Conservation (phyloP, 306 rosid genomes). For the Quercus variabilis region DNA sequence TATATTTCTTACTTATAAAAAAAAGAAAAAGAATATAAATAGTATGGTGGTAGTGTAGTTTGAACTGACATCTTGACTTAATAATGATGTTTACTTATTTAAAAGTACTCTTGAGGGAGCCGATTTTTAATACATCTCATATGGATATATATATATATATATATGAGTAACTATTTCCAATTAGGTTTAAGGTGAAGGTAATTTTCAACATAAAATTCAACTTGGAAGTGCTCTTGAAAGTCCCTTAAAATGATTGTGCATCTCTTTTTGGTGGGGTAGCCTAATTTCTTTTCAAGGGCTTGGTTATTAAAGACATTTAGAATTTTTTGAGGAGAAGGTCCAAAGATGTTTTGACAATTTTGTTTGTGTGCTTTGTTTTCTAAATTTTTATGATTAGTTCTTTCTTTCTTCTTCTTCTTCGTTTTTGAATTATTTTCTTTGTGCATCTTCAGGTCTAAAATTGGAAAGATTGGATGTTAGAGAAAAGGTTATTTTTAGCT, state of each 20-base stretch:
- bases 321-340: background rate
- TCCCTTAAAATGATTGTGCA: background rate
- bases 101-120: background rate
- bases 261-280: background rate
- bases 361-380: background rate
- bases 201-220: background rate
- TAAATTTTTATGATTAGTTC: background rate
- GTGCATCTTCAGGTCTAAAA: background rate
- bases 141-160: background rate
- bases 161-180: background rate
- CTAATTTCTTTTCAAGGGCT: background rate
- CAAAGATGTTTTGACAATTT: background rate
- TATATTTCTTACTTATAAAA: too few relatives aligned
- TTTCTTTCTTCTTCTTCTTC: background rate
- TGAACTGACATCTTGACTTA: background rate
- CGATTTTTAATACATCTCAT: background rate
- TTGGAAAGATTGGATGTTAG: background rate
- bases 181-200: background rate
- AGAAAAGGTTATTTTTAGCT: too few relatives aligned
- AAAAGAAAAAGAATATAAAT: background rate
- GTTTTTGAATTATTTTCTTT: background rate
- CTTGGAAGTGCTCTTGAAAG: too few relatives aligned
- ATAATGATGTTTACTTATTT: background rate
- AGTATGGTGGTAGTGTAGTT: background rate
- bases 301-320: background rate